Base-by-base conservation (phyloP, 805 yeast species). In the Saturnispora besseyi region DNA sequence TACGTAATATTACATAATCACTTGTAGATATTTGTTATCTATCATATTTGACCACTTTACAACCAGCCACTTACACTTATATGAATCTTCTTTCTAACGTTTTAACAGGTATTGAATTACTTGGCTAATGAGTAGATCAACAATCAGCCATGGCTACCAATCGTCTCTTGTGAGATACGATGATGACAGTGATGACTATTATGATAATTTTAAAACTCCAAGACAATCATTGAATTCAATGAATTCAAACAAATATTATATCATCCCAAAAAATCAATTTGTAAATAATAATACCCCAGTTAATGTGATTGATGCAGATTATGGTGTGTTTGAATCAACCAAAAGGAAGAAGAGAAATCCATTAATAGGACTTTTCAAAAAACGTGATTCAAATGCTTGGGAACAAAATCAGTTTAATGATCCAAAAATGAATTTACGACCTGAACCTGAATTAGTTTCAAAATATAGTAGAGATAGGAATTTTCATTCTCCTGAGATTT, bases 271-370 rank as follows among this genome's bases (percentile, higher is more conserved):
- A 28, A 49, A 30, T 31, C 46, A 21, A 13, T 36, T 15, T 22
- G 7, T 13, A n/a, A 10, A 36, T 8, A 33, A 12, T 12, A 40
- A 26, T 8, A 36, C 42, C 8, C 44, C 54, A 11, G 21, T 54
- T 12, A 46, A 48, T 36, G 52, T 53, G 7, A 15, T 51, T 31
- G 54, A 53, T 40, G 53, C 52, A 8, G 56, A 53, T 45, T 37
- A 43, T 40, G 54, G 53, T 2, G 51, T 51, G 4, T 54, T 54
- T 32, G 57, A 53, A 36, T 45, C 53, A 5, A 44, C 29, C 1
- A 41, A 33, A n/a, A 36, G 37, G 18, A 45, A 33, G 34, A 45
- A 22, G 13, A 50, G 29, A 9, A 48, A 21, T 26, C 40, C 40
- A 18, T 34, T 47, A 28, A 41, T 15, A n/a, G 37, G 45, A n/a